Conservation (phyloP, 2,329 filamentous ascomycete genomes). For the Xylariaceae sp. region DNA sequence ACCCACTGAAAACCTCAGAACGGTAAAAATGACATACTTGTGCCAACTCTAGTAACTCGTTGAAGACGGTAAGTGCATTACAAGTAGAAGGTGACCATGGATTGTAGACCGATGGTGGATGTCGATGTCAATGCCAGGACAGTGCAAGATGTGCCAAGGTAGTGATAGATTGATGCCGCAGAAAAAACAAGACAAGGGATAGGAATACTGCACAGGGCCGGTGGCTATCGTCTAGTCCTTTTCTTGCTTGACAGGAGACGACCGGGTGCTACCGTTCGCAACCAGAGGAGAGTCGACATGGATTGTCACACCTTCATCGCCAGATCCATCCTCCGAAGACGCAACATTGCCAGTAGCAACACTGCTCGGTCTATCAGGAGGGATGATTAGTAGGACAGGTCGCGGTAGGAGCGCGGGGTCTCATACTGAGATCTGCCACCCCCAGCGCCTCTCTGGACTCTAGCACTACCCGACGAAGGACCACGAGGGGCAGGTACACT, state of each 20-base stretch:
- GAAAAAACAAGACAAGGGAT: constrained; percentile 34
- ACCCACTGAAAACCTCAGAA: constrained; percentile 24
- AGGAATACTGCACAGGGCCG: constrained; percentile 26
- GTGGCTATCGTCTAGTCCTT: constrained; percentile 37
- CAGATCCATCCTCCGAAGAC: constrained; percentile 50
- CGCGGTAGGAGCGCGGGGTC: not conserved
- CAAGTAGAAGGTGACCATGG: constrained; percentile 28
- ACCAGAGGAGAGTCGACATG: constrained; percentile 51
- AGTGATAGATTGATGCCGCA: constrained; percentile 32
- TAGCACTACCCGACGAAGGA: constrained; percentile 12
- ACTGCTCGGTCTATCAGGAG: constrained; percentile 45
- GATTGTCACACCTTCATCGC: constrained; percentile 58
- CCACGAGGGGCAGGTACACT: constrained; percentile 7
- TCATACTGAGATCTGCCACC: constrained; percentile 22
- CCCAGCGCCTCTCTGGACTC: constrained; percentile 10
- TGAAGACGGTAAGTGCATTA: constrained; percentile 22
- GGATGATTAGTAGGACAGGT: constrained; percentile 35
- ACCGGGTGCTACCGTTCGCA: constrained; percentile 49
- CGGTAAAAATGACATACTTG: constrained; percentile 30
- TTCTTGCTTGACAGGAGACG: constrained; percentile 52
- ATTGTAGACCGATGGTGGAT: constrained; percentile 25
- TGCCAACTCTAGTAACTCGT: constrained; percentile 31
- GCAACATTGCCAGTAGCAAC: constrained; percentile 44
- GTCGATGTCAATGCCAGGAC: constrained; percentile 22
- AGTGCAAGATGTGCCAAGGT: constrained; percentile 30